Conservation (phyloP, 78 protist genomes). For the Dictyostelium firmibasis region DNA sequence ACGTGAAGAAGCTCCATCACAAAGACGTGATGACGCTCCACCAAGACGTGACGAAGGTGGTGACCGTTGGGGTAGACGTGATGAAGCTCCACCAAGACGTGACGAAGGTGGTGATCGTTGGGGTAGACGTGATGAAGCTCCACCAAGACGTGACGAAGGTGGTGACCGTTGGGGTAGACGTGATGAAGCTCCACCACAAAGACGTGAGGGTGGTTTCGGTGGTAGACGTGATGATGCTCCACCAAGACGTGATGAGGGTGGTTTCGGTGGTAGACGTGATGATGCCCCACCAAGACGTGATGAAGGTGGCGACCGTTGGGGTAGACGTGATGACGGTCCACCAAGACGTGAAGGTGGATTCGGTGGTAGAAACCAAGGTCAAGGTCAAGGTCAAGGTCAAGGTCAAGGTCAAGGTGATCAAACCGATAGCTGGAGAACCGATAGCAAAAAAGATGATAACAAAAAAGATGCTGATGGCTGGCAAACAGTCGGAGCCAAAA, state of each 20-base stretch:
- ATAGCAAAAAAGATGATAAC: neutral
- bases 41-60: neutral
- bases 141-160: neutral
- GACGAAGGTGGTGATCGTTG: neutral
- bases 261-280: conserved; percentile 3
- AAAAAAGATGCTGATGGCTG: conserved; percentile 63
- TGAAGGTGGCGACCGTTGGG: neutral
- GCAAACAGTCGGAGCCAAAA: conserved; percentile 46
- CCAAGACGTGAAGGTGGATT: neutral
- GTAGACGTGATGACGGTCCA: neutral
- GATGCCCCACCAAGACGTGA: neutral
- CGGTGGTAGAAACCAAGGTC: too few relatives aligned
- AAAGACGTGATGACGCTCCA: conserved; percentile 14
- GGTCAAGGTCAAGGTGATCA: neutral
- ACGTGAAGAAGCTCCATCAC: neutral
- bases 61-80: conserved; percentile 3
- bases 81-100: neutral
- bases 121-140: conserved; percentile 21
- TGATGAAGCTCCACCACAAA: neutral
- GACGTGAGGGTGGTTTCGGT: neutral
- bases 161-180: neutral
- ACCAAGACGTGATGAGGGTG: neutral
- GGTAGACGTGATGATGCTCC: conserved; percentile 12
- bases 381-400: too few relatives aligned
- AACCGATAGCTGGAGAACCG: neutral